Evolutionary conservation across 2,329 filamentous ascomycete genomes (phyloP), one percentile per base, ranked within the genome.

Genomic region (Aspergillus japonicus): DNA sequence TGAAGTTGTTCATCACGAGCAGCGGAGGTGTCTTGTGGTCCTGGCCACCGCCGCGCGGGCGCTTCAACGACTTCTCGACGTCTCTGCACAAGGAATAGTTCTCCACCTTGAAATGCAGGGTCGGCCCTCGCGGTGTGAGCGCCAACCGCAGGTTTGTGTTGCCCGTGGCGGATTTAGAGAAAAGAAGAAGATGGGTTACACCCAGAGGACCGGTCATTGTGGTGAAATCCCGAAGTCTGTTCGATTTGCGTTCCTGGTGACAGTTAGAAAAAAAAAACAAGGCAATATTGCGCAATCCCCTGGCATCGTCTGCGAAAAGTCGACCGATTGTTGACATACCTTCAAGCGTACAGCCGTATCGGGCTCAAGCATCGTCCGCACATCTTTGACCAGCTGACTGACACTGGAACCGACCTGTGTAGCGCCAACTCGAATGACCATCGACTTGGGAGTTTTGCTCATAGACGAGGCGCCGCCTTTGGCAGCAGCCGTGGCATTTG

Each of bases 1-100:
- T 85, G 76, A 99, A 96, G 76, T 96, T 97, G 80, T 99, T 99
- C 95, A 99, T 98, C 66, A 99, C 95, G 49, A 99, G 85, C 78
- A 98, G 78, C 63, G 95, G 95, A 6, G 95, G 88, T 48, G 88
- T 92, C 59, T 90, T 82, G 70, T 91, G 96, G 74, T 96, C 92
- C 73, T 94, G 94, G 64, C 90, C 91, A 51, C 89, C 89, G 51
- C 88, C 89, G 71, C 88, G 87, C 8, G 94, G 92, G 68, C 92
- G 90, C 75, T 90, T 92, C 79, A 96, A 87, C 14, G 91, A 87
- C 72, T 87, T 89, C 68, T 90, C 85, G 3, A 99, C 88, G 74
- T 99, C 95, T 75, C 95, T 96, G 77, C 89, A 91, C 2, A 99
- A 82, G 39, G 92, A 96, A 75, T 99, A 99, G 69, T 91, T 92